These are phyloP conservation scores for Phytopythium boreale DNA, from an alignment of 352 stramenopile species.

Conservation along the genomic window DNA sequence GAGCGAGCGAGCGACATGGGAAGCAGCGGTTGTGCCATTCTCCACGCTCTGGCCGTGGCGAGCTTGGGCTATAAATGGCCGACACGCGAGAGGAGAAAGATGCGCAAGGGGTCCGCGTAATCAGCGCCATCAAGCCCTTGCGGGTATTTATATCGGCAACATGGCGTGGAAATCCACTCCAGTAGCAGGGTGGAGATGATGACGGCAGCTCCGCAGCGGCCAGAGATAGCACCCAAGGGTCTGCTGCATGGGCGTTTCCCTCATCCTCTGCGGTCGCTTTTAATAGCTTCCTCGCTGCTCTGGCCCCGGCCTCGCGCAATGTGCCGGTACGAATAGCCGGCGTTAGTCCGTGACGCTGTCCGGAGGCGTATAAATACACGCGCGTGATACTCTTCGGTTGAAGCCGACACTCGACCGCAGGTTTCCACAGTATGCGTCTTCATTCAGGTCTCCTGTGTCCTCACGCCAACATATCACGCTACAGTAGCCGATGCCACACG, in stretches of 20 bases:
- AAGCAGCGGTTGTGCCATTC: not conserved
- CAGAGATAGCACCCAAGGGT: not conserved
- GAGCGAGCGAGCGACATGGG: constrained; percentile 1
- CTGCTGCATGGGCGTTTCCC: not conserved
- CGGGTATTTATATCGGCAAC: not conserved
- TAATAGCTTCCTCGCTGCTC: not conserved
- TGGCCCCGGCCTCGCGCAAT: not conserved
- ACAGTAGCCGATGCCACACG: not conserved
- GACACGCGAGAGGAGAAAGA: not conserved
- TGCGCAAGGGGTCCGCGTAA: not conserved
- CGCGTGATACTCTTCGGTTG: no score
- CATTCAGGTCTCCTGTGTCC: not conserved
- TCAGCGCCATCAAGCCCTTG: not conserved
- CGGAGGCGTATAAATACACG: not conserved
- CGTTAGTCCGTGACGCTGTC: not conserved
- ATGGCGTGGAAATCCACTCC: not conserved
- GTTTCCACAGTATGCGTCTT: not conserved
- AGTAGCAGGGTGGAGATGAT: not conserved
- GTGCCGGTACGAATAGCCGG: not conserved
- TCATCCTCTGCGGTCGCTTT: not conserved
- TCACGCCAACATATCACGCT: not conserved
- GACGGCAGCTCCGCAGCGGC: not conserved
- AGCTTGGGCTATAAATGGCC: not conserved
- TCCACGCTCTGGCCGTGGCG: not conserved
- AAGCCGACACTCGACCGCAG: not conserved